phyloP scores from a whole-genome alignment of 2,329 filamentous ascomycete genomes.

The Ophioceras dolichostomum region DNA sequence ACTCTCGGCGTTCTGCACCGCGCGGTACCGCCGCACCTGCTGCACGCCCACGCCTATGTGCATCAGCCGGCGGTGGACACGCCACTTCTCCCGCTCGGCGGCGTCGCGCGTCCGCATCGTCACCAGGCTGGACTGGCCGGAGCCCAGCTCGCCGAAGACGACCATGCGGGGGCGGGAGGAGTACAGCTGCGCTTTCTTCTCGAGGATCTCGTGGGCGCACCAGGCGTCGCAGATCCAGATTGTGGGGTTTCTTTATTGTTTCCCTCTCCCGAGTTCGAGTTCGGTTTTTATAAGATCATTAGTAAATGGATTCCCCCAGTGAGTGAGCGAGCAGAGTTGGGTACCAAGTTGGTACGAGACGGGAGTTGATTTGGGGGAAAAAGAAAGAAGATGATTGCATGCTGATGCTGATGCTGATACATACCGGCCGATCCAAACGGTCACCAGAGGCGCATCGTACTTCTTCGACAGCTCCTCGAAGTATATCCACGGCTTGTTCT shows the following conservation, averaged over 20 bases:
- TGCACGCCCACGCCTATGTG: conserved; percentile 40
- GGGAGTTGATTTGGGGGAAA: no score
- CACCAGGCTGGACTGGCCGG: conserved; percentile 27
- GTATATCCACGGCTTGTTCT: conserved; percentile 44
- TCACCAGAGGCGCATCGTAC: conserved; percentile 36
- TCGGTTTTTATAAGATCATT: neutral
- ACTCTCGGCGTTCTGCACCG: conserved; percentile 46
- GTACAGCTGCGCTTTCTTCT: conserved; percentile 38
- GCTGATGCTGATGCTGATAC: conserved; percentile 1
- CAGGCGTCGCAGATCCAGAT: conserved; percentile 36
- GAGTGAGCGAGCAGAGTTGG: no score
- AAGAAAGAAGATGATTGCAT: no score
- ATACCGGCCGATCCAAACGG: conserved; percentile 41
- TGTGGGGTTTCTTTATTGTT: conserved; percentile 21
- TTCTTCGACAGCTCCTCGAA: conserved; percentile 39
- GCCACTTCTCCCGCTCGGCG: conserved; percentile 28
- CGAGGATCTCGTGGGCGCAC: conserved; percentile 39
- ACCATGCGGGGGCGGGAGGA: conserved; percentile 36
- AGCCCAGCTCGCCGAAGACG: conserved; percentile 32
- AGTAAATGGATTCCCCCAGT: no score
- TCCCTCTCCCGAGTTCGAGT: neutral
- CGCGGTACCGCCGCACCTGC: conserved; percentile 37
- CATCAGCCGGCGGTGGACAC: conserved; percentile 34
- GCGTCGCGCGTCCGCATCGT: conserved; percentile 28
- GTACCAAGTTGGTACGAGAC: no score